Evolutionary conservation across 176 grass and related monocot species (phyloP).

Genomic region (Ampelocalamus luodianensis): DNA sequence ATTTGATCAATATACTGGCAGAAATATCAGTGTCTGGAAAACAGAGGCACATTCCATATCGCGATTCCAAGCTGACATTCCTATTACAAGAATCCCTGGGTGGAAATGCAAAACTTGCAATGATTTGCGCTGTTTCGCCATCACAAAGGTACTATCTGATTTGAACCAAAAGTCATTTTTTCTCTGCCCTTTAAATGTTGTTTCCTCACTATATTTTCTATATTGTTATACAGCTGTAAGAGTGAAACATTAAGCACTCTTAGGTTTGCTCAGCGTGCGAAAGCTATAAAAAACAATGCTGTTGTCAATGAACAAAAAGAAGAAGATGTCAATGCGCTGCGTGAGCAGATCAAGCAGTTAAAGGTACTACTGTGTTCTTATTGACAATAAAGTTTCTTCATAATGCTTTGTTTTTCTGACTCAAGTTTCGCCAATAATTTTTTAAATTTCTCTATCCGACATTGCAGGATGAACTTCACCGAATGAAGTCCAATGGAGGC

Average conservation of each 20-base stretch:
- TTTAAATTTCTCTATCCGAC: slow-evolving; percentile 38
- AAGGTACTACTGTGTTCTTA: slow-evolving; percentile 61
- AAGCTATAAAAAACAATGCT: slow-evolving; percentile 95
- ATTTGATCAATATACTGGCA: slow-evolving; percentile 93
- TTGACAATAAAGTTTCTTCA: slow-evolving; percentile 19
- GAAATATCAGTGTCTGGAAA: slow-evolving; percentile 92
- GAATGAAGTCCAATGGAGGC: slow-evolving; percentile 79
- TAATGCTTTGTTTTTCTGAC: slow-evolving; percentile 32
- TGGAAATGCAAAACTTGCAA: slow-evolving; percentile 96
- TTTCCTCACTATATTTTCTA: slow-evolving; percentile 13
- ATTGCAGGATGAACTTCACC: slow-evolving; percentile 86
- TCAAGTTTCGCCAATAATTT: slow-evolving; percentile 29
- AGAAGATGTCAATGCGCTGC: slow-evolving; percentile 84
- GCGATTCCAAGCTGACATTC: slow-evolving; percentile 94
- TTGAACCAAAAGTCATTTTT: slow-evolving; percentile 13
- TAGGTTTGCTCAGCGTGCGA: slow-evolving; percentile 94
- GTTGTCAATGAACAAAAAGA: slow-evolving; percentile 86
- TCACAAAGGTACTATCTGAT: slow-evolving; percentile 63
- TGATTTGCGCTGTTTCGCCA: slow-evolving; percentile 92
- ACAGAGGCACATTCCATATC: slow-evolving; percentile 91
- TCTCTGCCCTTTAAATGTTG: slow-evolving; percentile 16
- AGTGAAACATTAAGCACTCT: slow-evolving; percentile 89
- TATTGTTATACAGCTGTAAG: slow-evolving; percentile 69
- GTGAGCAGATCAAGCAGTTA: slow-evolving; percentile 80
- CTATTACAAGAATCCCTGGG: slow-evolving; percentile 95